phyloP scores from a whole-genome alignment of 2,329 filamentous ascomycete genomes.

The Hypoxylon sp. region DNA sequence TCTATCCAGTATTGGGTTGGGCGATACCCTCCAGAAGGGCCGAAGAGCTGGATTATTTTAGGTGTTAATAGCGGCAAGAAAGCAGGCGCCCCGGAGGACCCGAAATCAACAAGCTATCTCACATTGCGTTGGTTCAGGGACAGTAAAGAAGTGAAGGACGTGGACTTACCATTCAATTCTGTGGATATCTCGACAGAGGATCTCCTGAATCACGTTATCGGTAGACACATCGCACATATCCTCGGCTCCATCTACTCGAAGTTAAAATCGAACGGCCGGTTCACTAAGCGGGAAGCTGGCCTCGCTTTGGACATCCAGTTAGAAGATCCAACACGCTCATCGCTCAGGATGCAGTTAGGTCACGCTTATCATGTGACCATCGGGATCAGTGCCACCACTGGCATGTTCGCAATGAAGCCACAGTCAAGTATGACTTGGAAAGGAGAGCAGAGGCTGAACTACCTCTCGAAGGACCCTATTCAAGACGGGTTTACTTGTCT shows the following conservation, averaged over 20 bases:
- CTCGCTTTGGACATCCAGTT: slow-evolving; percentile 69
- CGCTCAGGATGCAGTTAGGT: slow-evolving; percentile 77
- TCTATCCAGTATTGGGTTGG: slow-evolving; percentile 92
- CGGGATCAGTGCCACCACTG: slow-evolving; percentile 81
- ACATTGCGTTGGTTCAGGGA: slow-evolving; percentile 86
- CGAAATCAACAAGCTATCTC: slow-evolving; percentile 66
- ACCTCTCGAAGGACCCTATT: slow-evolving; percentile 64
- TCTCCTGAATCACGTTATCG: slow-evolving; percentile 80
- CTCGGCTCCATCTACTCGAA: slow-evolving; percentile 74
- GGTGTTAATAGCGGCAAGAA: slow-evolving; percentile 78
- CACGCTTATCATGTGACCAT: slow-evolving; percentile 70
- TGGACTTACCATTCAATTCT: slow-evolving; percentile 75
- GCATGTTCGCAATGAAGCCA: slow-evolving; percentile 78
- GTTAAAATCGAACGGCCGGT: slow-evolving; percentile 71
- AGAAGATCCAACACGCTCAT: slow-evolving; percentile 74
- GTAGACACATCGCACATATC: slow-evolving; percentile 78
- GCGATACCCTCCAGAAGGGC: slow-evolving; percentile 65
- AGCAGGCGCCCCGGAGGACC: slow-evolving; percentile 55
- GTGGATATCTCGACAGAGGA: slow-evolving; percentile 77
- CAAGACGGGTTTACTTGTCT: slow-evolving; percentile 69
- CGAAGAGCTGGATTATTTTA: slow-evolving; percentile 92
- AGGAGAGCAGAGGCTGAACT: slow-evolving; percentile 75
- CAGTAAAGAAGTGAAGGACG: slow-evolving; percentile 77
- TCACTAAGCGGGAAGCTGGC: slow-evolving; percentile 68
- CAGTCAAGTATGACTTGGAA: slow-evolving; percentile 67